phyloP scores from a whole-genome alignment of 108 stramenopile species.

The Skeletonema tropicum region DNA sequence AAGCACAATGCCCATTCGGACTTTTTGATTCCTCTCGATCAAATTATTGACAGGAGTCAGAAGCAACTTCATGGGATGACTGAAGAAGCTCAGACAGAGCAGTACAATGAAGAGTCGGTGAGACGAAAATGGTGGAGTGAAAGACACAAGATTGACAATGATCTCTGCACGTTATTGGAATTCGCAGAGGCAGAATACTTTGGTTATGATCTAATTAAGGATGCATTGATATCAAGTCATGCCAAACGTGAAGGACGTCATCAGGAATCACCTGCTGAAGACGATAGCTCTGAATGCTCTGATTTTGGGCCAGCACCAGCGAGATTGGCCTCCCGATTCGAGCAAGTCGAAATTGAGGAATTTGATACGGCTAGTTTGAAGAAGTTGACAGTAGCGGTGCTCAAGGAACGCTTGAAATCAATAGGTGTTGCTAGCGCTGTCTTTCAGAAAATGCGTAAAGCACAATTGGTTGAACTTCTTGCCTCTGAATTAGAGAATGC shows the following conservation, averaged over 20 bases:
- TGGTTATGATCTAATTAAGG: conserved; percentile 15
- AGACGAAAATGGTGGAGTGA: conserved; percentile 81
- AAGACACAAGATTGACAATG: conserved; percentile 63
- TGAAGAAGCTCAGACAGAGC: conserved; percentile 35
- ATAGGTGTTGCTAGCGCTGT: conserved; percentile 27
- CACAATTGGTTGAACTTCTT: conserved; percentile 62
- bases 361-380: conserved; percentile 17
- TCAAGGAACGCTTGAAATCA: conserved; percentile 54
- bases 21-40: conserved; percentile 68
- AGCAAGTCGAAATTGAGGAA: conserved; percentile 42
- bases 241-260: neutral
- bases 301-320: conserved; percentile 31
- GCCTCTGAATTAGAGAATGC: conserved; percentile 36
- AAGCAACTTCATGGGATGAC: conserved; percentile 70
- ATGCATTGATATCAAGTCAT: conserved; percentile 18
- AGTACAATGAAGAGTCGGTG: conserved; percentile 46
- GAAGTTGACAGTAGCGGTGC: conserved; percentile 67
- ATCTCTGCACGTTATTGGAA: conserved; percentile 52
- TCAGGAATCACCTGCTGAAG: conserved; percentile 16
- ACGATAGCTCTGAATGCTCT: conserved; percentile 44
- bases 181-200: conserved; percentile 57
- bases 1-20: conserved; percentile 26
- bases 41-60: conserved; percentile 68
- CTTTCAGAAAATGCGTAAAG: conserved; percentile 55
- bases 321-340: conserved; percentile 74